Conservation (phyloP, 129 eudicot species). For the Artemisia argyi region DNA sequence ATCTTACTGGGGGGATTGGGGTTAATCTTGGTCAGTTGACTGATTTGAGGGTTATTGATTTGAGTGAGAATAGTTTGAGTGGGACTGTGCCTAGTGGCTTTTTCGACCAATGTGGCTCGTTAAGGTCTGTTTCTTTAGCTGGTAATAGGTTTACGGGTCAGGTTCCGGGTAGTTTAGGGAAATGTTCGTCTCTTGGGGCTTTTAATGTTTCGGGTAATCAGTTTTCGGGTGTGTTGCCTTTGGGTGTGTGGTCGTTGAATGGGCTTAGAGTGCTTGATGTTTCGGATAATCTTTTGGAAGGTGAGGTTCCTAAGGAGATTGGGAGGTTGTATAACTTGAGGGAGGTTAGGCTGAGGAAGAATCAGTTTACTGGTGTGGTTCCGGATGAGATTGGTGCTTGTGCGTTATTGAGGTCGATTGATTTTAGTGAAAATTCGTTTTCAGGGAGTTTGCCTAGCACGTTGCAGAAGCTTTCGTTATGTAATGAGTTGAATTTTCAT, state of each 20-base stretch:
- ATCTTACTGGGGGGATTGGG: constrained; percentile 66
- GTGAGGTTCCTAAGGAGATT: constrained; percentile 68
- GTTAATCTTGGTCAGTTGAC: constrained; percentile 49
- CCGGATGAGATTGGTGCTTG: constrained; percentile 82
- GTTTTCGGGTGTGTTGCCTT: constrained; percentile 67
- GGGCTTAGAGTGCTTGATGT: constrained; percentile 72
- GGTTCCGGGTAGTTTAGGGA: constrained; percentile 68
- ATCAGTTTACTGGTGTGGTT: constrained; percentile 57
- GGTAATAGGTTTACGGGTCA: constrained; percentile 61
- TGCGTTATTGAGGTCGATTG: constrained; percentile 61
- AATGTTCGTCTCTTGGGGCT: constrained; percentile 59
- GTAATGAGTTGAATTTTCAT: constrained; percentile 42
- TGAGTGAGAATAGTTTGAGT: constrained; percentile 67
- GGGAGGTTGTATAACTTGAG: constrained; percentile 62
- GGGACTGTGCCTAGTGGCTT: constrained; percentile 50
- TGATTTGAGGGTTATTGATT: constrained; percentile 61
- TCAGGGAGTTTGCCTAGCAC: constrained; percentile 68
- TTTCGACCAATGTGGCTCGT: constrained; percentile 76
- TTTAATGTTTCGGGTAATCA: constrained; percentile 62
- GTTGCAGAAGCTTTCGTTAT: constrained; percentile 65
- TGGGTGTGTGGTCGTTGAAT: constrained; percentile 65
- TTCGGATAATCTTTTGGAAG: constrained; percentile 67
- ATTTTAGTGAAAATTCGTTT: constrained; percentile 66
- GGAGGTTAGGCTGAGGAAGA: constrained; percentile 49
- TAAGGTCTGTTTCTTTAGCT: constrained; percentile 66